phyloP scores from a whole-genome alignment of 1,284 basidiomycete genomes.

The Tylopilus sp. region DNA sequence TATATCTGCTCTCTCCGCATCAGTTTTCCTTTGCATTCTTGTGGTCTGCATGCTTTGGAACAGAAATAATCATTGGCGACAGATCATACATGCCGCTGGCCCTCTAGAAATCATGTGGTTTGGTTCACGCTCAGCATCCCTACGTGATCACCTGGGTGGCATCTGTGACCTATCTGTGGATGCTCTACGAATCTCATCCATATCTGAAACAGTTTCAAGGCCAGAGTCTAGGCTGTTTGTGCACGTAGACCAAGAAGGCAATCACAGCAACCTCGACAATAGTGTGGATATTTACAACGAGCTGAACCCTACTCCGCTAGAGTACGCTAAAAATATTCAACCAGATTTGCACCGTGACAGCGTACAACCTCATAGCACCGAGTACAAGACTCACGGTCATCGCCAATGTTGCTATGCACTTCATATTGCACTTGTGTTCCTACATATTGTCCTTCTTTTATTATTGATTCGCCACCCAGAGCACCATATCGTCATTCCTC shows the following conservation, averaged over 20 bases:
- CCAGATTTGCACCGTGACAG: too few relatives aligned
- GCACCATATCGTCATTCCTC: slow-evolving; percentile 1
- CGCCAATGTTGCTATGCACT: not conserved
- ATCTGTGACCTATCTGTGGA: not conserved
- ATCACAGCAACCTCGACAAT: too few relatives aligned
- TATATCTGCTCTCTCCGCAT: not conserved
- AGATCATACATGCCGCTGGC: not conserved
- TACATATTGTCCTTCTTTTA: slow-evolving; percentile 8
- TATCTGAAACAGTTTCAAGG: not conserved
- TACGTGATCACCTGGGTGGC: not conserved
- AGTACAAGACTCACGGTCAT: not conserved
- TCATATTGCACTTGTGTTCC: slow-evolving; percentile 6
- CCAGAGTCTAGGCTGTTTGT: not conserved
- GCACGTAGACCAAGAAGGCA: not conserved
- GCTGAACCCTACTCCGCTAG: too few relatives aligned
- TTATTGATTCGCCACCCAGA: slow-evolving; percentile 15
- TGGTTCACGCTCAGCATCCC: not conserved
- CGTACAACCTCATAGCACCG: too few relatives aligned
- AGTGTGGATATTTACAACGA: too few relatives aligned
- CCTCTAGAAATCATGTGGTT: not conserved
- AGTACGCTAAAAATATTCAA: too few relatives aligned
- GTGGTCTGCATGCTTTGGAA: not conserved
- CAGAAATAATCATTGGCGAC: not conserved
- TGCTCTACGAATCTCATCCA: not conserved
- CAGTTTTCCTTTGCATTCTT: not conserved